Conservation (phyloP, 2,329 filamentous ascomycete species). For the Claviceps fusiformis region DNA sequence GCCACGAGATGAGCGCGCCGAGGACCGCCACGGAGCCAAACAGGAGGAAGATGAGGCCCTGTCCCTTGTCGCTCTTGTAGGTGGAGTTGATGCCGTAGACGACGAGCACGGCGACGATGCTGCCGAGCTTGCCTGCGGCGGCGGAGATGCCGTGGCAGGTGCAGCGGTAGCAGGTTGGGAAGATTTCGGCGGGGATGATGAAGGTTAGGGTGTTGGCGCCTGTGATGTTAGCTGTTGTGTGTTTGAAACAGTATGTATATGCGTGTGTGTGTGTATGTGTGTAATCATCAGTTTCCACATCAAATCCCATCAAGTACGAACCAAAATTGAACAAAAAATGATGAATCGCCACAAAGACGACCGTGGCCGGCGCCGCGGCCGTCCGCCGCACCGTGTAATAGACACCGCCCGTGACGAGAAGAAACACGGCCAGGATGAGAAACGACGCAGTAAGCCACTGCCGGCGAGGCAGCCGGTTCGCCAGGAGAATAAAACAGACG, state of each 20-base stretch:
- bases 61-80: slow-evolving; percentile 27
- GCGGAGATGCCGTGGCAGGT: slow-evolving; percentile 50
- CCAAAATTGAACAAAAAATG: slow-evolving; percentile 44
- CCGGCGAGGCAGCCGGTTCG: slow-evolving; percentile 33
- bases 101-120: slow-evolving; percentile 36
- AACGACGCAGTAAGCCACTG: slow-evolving; percentile 38
- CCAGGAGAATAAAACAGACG: slow-evolving; percentile 32
- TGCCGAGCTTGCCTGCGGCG: slow-evolving; percentile 44
- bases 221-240: slow-evolving; percentile 8
- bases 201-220: slow-evolving; percentile 50
- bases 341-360: slow-evolving; percentile 36
- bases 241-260: too few relatives aligned
- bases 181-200: slow-evolving; percentile 50
- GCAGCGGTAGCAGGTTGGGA: slow-evolving; percentile 48
- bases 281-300: too few relatives aligned
- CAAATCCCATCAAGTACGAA: slow-evolving; percentile 11
- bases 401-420: slow-evolving; percentile 34
- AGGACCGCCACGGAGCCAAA: slow-evolving; percentile 36
- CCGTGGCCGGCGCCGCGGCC: slow-evolving; percentile 28
- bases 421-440: slow-evolving; percentile 30
- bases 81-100: slow-evolving; percentile 35
- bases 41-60: slow-evolving; percentile 36
- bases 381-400: slow-evolving; percentile 34
- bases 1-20: slow-evolving; percentile 37
- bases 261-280: too few relatives aligned